phyloP scores from a whole-genome alignment of 2,329 filamentous ascomycete genomes.

The Boeremia lycopersici region DNA sequence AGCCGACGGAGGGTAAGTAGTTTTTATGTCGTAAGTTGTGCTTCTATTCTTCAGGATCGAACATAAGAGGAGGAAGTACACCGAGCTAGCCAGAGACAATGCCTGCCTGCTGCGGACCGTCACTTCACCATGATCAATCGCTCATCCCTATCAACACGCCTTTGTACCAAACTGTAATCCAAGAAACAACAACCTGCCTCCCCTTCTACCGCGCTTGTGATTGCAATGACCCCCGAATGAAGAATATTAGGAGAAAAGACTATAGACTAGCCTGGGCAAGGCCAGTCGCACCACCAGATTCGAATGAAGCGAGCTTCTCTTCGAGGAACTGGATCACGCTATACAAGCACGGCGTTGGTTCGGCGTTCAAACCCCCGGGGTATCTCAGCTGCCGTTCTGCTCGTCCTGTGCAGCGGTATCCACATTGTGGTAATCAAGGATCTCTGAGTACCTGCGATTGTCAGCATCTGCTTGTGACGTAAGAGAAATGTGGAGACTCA shows the following conservation, averaged over 20 bases:
- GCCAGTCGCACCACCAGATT: slow-evolving; percentile 20
- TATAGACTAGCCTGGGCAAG: slow-evolving; percentile 23
- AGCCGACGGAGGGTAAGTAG: background rate
- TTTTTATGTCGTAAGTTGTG: slow-evolving; percentile 12
- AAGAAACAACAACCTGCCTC: slow-evolving; percentile 19
- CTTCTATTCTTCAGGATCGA: slow-evolving; percentile 16
- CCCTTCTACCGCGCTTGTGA: slow-evolving; percentile 24
- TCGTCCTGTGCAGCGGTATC: slow-evolving; percentile 63
- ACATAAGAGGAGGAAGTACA: slow-evolving; percentile 17
- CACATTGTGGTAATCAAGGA: slow-evolving; percentile 97
- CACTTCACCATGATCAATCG: slow-evolving; percentile 16
- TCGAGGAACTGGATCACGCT: slow-evolving; percentile 19
- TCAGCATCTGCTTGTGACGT: slow-evolving; percentile 17
- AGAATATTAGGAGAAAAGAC: slow-evolving; percentile 25
- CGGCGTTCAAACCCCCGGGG: slow-evolving; percentile 6
- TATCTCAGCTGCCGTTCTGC: slow-evolving; percentile 42
- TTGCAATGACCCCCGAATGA: slow-evolving; percentile 21
- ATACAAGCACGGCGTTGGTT: slow-evolving; percentile 19
- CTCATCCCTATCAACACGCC: slow-evolving; percentile 2
- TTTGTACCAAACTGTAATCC: slow-evolving; percentile 9
- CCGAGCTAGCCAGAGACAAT: slow-evolving; percentile 1
- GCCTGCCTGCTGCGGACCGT: slow-evolving; percentile 8
- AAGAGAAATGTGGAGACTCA: slow-evolving; percentile 51
- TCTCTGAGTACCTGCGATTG: slow-evolving; percentile 85
- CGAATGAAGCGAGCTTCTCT: slow-evolving; percentile 19